These are phyloP conservation scores for Coleophoma eucalyptorum DNA, from an alignment of 2,329 filamentous ascomycete genomes.

Conservation along the genomic window DNA sequence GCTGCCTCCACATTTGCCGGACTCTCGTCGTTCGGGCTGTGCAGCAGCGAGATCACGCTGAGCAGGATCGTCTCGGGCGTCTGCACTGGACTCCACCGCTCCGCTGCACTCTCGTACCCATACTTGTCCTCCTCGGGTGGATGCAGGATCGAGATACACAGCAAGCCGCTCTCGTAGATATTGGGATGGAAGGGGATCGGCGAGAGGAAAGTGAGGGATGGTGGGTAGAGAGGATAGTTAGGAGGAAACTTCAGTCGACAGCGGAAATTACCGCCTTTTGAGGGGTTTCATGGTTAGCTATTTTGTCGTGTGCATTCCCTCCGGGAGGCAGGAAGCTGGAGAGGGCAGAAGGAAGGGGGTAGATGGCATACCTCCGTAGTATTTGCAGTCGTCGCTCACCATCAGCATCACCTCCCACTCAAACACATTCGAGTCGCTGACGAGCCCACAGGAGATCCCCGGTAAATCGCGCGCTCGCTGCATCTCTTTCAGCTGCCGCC, in stretches of 20 bases:
- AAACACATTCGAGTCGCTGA: slow-evolving; percentile 78
- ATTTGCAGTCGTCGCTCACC: slow-evolving; percentile 91
- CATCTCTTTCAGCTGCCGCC: slow-evolving; percentile 90
- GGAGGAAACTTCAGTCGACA: slow-evolving; percentile 78
- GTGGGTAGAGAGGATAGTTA: slow-evolving; percentile 84
- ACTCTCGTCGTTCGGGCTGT: slow-evolving; percentile 90
- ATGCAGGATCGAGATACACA: slow-evolving; percentile 97
- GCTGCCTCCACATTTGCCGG: slow-evolving; percentile 95
- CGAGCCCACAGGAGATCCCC: slow-evolving; percentile 88
- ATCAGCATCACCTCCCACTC: slow-evolving; percentile 99
- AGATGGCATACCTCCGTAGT: slow-evolving; percentile 72
- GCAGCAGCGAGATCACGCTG: slow-evolving; percentile 87
- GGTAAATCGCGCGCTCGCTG: slow-evolving; percentile 86
- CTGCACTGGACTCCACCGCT: slow-evolving; percentile 94
- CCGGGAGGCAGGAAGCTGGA: background rate
- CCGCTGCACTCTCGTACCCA: slow-evolving; percentile 85
- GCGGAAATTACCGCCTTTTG: slow-evolving; percentile 83
- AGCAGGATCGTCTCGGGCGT: slow-evolving; percentile 92
- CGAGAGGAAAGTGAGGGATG: slow-evolving; percentile 79
- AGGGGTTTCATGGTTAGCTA: background rate
- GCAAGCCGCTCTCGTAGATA: slow-evolving; percentile 80
- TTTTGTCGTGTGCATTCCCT: background rate
- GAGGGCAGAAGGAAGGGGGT: too few relatives aligned
- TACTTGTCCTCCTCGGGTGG: slow-evolving; percentile 91
- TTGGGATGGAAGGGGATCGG: slow-evolving; percentile 92